A percentile compares a stretch with the other conserved stretches of the same genome.
Conservation (phyloP, 495 filamentous ascomycete genomes). For the Parmelia sp. region DNA sequence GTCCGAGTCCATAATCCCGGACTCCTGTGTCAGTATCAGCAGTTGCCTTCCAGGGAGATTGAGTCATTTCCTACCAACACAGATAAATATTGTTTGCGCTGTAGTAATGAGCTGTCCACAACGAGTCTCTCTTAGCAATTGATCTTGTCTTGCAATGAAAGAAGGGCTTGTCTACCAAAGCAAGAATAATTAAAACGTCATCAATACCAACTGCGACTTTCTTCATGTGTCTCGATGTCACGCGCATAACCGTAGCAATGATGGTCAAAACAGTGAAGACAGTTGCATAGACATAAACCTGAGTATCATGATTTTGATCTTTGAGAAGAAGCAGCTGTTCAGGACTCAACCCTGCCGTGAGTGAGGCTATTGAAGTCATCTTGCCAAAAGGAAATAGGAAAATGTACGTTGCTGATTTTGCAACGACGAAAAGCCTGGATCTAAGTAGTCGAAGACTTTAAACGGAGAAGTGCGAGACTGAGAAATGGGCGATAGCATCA, state of each 20-base stretch:
- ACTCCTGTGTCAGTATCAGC: slow-evolving; percentile 15
- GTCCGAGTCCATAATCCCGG: slow-evolving; percentile 19
- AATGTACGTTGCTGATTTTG: neutral
- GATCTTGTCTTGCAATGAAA: neutral
- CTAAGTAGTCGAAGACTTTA: neutral
- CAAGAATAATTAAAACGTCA: slow-evolving; percentile 18
- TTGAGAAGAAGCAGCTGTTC: slow-evolving; percentile 15
- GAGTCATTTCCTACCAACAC: slow-evolving; percentile 13
- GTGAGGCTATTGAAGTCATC: slow-evolving; percentile 13
- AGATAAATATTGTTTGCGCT: slow-evolving; percentile 20
- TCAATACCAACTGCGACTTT: slow-evolving; percentile 22
- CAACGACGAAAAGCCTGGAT: neutral
- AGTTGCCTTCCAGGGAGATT: neutral
- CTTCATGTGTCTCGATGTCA: slow-evolving; percentile 25
- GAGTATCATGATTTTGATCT: slow-evolving; percentile 21
- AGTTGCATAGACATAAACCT: slow-evolving; percentile 10
- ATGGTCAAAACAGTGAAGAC: slow-evolving; percentile 22
- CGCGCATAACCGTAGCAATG: slow-evolving; percentile 15
- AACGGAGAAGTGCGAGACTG: neutral
- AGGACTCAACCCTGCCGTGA: slow-evolving; percentile 12
- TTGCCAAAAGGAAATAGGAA: neutral
- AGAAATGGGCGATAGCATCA: neutral
- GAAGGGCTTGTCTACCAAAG: slow-evolving; percentile 7
- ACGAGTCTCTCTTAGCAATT: slow-evolving; percentile 1
- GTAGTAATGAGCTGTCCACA: slow-evolving; percentile 14